Conservation (phyloP, 2,329 filamentous ascomycete genomes). For the Cylindrodendrum hubeiense region DNA sequence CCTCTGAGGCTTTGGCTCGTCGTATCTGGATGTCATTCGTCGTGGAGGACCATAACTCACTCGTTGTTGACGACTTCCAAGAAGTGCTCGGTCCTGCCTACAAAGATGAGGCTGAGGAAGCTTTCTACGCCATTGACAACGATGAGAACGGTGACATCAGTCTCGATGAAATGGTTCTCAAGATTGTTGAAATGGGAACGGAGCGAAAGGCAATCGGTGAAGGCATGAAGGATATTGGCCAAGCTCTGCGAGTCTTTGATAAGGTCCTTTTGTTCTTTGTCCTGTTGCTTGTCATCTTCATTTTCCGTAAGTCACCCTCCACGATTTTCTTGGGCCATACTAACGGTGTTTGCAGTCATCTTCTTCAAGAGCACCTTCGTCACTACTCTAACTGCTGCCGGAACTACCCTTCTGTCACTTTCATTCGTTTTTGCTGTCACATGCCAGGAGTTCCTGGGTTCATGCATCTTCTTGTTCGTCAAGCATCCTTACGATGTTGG, state of each 20-base stretch:
- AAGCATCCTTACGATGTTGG: constrained; percentile 98
- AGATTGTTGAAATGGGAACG: constrained; percentile 84
- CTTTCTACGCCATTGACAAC: constrained; percentile 83
- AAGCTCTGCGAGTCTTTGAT: constrained; percentile 92
- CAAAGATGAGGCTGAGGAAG: constrained; percentile 85
- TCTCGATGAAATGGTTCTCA: constrained; percentile 94
- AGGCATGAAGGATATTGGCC: constrained; percentile 97
- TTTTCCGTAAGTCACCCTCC: constrained; percentile 73
- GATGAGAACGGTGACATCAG: constrained; percentile 95
- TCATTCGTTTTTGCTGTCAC: constrained; percentile 96
- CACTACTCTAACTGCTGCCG: constrained; percentile 87
- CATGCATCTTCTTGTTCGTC: constrained; percentile 98
- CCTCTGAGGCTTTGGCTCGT: constrained; percentile 91
- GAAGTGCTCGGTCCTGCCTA: constrained; percentile 87
- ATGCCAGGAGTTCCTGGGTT: constrained; percentile 94
- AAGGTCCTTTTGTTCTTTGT: constrained; percentile 86
- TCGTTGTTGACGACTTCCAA: constrained; percentile 84
- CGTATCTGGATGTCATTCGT: constrained; percentile 99
- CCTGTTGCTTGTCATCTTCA: constrained; percentile 82
- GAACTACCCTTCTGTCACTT: constrained; percentile 92
- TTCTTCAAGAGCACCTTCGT: constrained; percentile 91
- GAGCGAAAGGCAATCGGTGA: constrained; percentile 89
- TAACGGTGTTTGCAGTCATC: constrained; percentile 65
- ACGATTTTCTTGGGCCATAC: constrained; percentile 10
- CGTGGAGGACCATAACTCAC: constrained; percentile 84